phyloP scores from a whole-genome alignment of 108 stramenopile species.

The Parietichytrium sp. region DNA sequence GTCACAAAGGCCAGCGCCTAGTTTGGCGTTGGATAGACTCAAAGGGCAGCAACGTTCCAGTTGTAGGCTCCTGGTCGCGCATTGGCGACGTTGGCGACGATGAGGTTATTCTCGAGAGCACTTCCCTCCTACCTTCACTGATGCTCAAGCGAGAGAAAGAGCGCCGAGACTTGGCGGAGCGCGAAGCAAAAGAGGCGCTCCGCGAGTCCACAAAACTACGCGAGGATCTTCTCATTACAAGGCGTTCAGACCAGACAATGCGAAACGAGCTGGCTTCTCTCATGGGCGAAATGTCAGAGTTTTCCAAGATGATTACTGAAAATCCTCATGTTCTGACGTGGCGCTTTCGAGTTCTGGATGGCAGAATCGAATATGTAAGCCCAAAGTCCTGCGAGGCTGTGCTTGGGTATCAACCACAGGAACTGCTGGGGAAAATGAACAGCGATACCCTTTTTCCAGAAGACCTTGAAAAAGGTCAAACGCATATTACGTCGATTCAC shows the following conservation, averaged over 20 bases:
- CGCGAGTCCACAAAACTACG: not conserved
- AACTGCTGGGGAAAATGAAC: slow-evolving; percentile 6
- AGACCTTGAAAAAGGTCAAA: not conserved
- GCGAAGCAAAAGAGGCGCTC: not conserved
- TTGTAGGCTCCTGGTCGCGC: slow-evolving; percentile 35
- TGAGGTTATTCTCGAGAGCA: slow-evolving; percentile 29
- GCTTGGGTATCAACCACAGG: not conserved
- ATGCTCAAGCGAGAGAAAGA: slow-evolving; percentile 34
- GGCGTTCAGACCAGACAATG: not conserved
- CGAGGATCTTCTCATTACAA: not conserved
- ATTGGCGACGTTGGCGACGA: not conserved
- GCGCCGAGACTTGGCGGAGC: not conserved
- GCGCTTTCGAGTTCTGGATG: not conserved
- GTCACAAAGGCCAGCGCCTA: not conserved
- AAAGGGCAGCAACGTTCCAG: not conserved
- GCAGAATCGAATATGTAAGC: not conserved
- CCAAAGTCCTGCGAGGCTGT: not conserved
- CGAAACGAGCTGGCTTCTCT: slow-evolving; percentile 12
- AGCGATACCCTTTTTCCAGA: not conserved
- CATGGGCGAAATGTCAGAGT: not conserved
- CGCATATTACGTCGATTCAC: not conserved
- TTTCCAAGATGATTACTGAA: slow-evolving; percentile 16
- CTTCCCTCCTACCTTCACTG: slow-evolving; percentile 22
- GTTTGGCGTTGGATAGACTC: slow-evolving; percentile 28
- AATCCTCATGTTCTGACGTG: slow-evolving; percentile 33